Conservation (phyloP, 2,329 filamentous ascomycete species). For the Aspergillus calidoustus region DNA sequence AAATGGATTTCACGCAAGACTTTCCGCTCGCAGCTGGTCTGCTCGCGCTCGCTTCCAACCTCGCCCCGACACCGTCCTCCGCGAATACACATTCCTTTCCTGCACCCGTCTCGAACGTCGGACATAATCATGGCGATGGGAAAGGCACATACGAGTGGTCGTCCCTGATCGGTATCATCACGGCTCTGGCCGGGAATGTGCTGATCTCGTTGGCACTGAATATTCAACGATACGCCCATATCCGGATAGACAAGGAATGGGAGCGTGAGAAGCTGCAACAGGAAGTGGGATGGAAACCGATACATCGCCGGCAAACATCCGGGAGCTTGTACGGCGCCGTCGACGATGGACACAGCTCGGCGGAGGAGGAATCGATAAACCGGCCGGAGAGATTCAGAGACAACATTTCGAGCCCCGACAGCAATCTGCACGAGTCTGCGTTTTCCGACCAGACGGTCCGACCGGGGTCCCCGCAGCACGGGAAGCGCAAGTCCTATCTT, state of each 20-base stretch:
- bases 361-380: slow-evolving; percentile 26
- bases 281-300: slow-evolving; percentile 58
- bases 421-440: slow-evolving; percentile 38
- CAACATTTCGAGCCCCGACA: slow-evolving; percentile 50
- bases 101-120: slow-evolving; percentile 22
- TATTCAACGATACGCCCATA: slow-evolving; percentile 94
- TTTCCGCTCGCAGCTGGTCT: slow-evolving; percentile 33
- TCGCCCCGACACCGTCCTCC: slow-evolving; percentile 28
- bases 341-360: slow-evolving; percentile 21
- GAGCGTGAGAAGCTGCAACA: slow-evolving; percentile 61
- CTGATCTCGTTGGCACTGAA: slow-evolving; percentile 95
- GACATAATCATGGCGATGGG: slow-evolving; percentile 26
- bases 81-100: slow-evolving; percentile 21
- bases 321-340: slow-evolving; percentile 52
- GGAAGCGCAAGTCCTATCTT: slow-evolving; percentile 73
- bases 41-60: slow-evolving; percentile 32
- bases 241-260: slow-evolving; percentile 75
- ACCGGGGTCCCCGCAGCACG: slow-evolving; percentile 41
- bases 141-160: slow-evolving; percentile 66
- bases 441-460: slow-evolving; percentile 47
- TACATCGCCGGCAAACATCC: slow-evolving; percentile 24
- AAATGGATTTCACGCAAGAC: slow-evolving; percentile 35
- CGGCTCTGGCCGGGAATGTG: slow-evolving; percentile 89
- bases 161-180: slow-evolving; percentile 90
- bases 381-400: slow-evolving; percentile 21